Base-by-base conservation (phyloP, 2,329 filamentous ascomycete species). In the Calonectria honghensis region DNA sequence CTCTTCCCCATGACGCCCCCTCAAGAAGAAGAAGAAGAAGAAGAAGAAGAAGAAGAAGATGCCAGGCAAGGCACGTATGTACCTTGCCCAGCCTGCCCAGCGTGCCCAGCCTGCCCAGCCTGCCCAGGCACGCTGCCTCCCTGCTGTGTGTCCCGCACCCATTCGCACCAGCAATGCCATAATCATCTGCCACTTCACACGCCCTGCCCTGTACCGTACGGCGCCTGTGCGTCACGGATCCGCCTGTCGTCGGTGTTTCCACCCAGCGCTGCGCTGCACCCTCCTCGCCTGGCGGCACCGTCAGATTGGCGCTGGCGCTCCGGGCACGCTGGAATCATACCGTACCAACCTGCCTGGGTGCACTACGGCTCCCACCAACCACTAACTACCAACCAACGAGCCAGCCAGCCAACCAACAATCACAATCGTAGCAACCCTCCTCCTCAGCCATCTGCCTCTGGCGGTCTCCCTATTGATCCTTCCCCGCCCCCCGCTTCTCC, bases 171-270 rank as follows among this genome's bases (percentile, higher is more conserved):
- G 20, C 48, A 37, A 54, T 65, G 57, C 35, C 68, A 64, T 65
- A 41, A 41, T 35, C 59, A 41, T 39, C 48, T 64, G 48, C 59
- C 66, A 69, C 66, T 61, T 57, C 51, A 48, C 66, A 59, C 51
- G 35, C 57, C 57, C 57, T 61, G 35, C 24, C 11, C 57, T 41
- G n/a, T 41, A 24, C 13, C 35, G 27, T 11, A 61, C 32, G 9
- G 57, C 35, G n/a, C n/a, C 54, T 59, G 54, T 59, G 54, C n/a
- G 20, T 37, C 54, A 24, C 54, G 27, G n/a, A 27, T 39, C 54
- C 57, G 35, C 57, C 9, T 35, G 57, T 39, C 35, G 32, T 37
- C 18, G 29, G 16, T 54, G 39, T 32, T 54, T 31, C 29, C 27
- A 27, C 11, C 6, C 10, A 37, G 27, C 35, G 20, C 54, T 39